Base-by-base conservation (phyloP, 495 filamentous ascomycete genomes). In the Lepidopterella palustris region DNA sequence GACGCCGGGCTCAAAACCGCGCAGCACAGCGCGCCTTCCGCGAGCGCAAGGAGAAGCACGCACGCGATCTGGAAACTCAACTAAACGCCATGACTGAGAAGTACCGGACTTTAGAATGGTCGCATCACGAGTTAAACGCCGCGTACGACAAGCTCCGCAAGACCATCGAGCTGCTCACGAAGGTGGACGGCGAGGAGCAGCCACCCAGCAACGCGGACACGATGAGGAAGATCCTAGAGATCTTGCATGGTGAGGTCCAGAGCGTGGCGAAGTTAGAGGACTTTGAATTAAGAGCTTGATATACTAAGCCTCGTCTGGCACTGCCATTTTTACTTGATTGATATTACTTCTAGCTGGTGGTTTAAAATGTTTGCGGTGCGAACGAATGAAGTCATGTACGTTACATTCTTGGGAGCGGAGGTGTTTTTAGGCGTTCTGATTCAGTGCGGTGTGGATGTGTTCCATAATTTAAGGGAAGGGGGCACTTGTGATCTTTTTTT, bases 31-130 rank as follows among this genome's bases (percentile, higher is more conserved):
- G 77, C 50, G 77, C 77, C 42, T 79, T 78, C 66, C 76, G 77
- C 53, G 76, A 79, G 47, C 74, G 77, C 55, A 78, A 79, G 62
- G 77, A 78, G 53, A 74, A 73, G 61, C 74, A 78, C 60, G 71
- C 75, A 31, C 71, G 75, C 45, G 72, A 76, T 42, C 70, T 78
- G 20, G 77, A 79, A 58, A 21, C 55, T 11, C 66, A 69, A 31
- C 63, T 67, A 39, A 26, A 54, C 11, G 58, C 55, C 20, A 55
- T 69, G 35, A 67, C 55, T 3, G 64, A 69, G 1, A 67, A 69
- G 58, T 69, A 67, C 57, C 58, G 59, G 29, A 59, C 59, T 31
- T 57, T 69, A 27, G 67, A 69, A 48, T 51, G 40, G 25, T 62
- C 57, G 49, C 64, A 69, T 48, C 55, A 29, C 5, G 64, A 69